Base-by-base conservation (phyloP, 768 basidiomycete genomes). In the Boletus huronensis region DNA sequence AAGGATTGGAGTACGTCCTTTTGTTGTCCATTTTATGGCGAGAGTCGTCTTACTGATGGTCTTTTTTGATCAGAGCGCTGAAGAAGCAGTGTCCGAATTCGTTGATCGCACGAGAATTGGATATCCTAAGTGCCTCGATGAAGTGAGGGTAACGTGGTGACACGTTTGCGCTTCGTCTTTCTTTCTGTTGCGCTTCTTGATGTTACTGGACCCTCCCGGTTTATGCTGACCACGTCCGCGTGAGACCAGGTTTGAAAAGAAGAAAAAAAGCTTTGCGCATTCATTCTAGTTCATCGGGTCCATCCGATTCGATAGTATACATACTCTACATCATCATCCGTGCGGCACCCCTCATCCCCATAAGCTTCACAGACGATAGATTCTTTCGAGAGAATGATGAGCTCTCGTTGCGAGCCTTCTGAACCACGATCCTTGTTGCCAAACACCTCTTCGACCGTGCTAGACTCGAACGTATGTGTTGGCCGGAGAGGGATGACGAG, bases 11-110 rank as follows among this genome's bases (percentile, higher is more conserved):
- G 96, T 97, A 68, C 67, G 93, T 82, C 5, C 36, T 35, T 50
- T 19, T 32, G 9, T 11, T 21, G 23, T 26, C 11, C 10, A 29
- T 14, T 17, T n/a, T 35, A 16, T 16, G 2, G 21, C 29, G n/a
- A 17, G 31, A 2, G 35, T 19, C 17, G 50, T 61, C n/a, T 32
- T 19, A 50, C 47, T 54, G 26, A 54, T 41, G n/a, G 2, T 2
- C 23, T 19, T 35, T 48, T 35, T 47, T 13, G 25, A 5, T 48
- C 57, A 95, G 93, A 55, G 79, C 90, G 58, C 69, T 95, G 59
- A 79, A 82, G 54, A 81, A 80, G 64, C 83, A 75, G 50, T 88
- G 85, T 60, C 93, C 93, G 13, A 93, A 93, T 68, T 83, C 87
- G 1, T 69, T 94, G 69, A 84, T 92, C 47, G 80, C 81, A 40